phyloP scores from a whole-genome alignment of 2,329 filamentous ascomycete genomes.

The Leptosphaerulina australis region DNA sequence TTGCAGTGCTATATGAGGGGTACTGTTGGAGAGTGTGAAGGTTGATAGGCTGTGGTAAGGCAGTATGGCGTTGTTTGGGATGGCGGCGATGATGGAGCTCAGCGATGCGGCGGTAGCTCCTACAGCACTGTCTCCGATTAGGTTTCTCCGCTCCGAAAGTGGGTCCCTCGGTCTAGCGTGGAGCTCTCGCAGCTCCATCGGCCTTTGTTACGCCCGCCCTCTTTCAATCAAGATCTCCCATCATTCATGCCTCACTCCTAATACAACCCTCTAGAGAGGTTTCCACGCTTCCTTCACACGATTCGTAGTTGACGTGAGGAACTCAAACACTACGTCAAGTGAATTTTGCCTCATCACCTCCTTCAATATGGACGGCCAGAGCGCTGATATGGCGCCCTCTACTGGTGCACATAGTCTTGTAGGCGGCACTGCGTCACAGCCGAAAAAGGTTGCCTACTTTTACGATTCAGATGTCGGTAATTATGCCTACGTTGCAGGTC shows the following conservation, averaged over 20 bases:
- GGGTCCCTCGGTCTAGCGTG: not conserved
- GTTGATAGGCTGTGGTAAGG: constrained; percentile 3
- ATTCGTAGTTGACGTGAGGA: not conserved
- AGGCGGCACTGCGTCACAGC: constrained; percentile 35
- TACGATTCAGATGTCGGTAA: constrained; percentile 99
- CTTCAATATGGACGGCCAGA: constrained; percentile 24
- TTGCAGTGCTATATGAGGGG: not conserved
- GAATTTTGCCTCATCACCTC: not conserved
- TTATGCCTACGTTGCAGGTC: constrained; percentile 87
- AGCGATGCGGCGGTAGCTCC: not conserved
- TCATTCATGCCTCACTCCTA: constrained; percentile 6
- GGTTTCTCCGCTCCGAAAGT: not conserved
- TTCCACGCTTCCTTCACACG: not conserved
- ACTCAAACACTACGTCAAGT: not conserved
- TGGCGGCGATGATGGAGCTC: constrained; percentile 20
- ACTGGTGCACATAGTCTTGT: constrained; percentile 16
- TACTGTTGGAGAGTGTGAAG: not conserved
- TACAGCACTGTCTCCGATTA: not conserved
- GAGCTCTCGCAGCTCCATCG: constrained; percentile 10
- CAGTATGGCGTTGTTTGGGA: constrained; percentile 4
- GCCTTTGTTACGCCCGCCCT: constrained; percentile 13
- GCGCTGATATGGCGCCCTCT: constrained; percentile 24
- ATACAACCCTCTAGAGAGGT: not conserved
- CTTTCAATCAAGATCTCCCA: constrained; percentile 1
- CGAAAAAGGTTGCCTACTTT: constrained; percentile 93